Evolutionary conservation across 768 basidiomycete species (phyloP).

Genomic region (Paxillus ammoniavirescens): DNA sequence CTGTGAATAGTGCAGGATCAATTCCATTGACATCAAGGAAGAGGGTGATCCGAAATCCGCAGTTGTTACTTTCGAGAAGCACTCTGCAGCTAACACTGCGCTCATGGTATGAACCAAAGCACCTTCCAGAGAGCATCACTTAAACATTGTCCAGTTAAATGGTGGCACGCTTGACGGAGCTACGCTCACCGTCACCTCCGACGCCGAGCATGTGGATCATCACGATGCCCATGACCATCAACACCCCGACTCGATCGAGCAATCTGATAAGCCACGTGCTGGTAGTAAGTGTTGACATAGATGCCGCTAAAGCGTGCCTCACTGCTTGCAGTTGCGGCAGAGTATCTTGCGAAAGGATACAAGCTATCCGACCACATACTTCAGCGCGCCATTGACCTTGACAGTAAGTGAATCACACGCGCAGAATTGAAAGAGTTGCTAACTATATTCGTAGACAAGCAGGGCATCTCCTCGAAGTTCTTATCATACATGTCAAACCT

Average conservation of each 20-base stretch:
- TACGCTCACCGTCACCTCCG: slow-evolving; percentile 68
- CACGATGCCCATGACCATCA: slow-evolving; percentile 39
- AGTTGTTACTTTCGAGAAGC: slow-evolving; percentile 81
- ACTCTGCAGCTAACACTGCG: slow-evolving; percentile 81
- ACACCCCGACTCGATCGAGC: slow-evolving; percentile 51
- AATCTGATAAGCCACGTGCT: slow-evolving; percentile 89
- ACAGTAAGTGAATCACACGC: slow-evolving; percentile 40
- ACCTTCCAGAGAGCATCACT: neutral
- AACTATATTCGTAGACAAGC: slow-evolving; percentile 47
- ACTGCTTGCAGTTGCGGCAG: slow-evolving; percentile 68
- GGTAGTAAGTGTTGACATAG: slow-evolving; percentile 52
- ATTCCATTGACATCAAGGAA: slow-evolving; percentile 56
- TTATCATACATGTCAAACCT: slow-evolving; percentile 71
- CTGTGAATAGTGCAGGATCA: slow-evolving; percentile 48
- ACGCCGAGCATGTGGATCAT: slow-evolving; percentile 57
- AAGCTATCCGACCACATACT: slow-evolving; percentile 74
- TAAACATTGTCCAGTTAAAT: slow-evolving; percentile 48
- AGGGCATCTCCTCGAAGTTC: slow-evolving; percentile 89
- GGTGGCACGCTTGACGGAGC: slow-evolving; percentile 76
- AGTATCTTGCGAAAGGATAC: slow-evolving; percentile 93
- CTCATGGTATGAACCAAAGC: slow-evolving; percentile 55
- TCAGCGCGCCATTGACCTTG: slow-evolving; percentile 77
- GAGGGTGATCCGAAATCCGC: slow-evolving; percentile 47
- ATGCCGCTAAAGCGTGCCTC: neutral
- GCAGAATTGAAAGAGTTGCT: neutral